Base-by-base conservation (phyloP, 1,284 basidiomycete species). In the Hemileccinum hortonii region DNA sequence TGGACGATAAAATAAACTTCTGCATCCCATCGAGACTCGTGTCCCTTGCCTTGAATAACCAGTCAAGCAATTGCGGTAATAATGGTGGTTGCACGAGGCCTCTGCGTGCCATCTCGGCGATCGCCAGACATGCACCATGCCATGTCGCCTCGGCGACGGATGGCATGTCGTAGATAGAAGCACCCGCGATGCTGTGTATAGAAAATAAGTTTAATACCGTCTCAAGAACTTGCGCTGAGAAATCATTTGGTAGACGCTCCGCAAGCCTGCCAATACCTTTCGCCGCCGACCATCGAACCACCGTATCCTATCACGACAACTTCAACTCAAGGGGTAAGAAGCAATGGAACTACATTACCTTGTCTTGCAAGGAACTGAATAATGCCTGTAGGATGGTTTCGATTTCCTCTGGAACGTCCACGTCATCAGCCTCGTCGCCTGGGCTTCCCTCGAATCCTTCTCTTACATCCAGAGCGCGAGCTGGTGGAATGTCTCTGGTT, bases 111-210 rank as follows among this genome's bases (percentile, higher is more conserved):
- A 97, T 82, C 73, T 99, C 96, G 6, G 96, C 96, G 49, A 93
- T 86, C 11, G 92, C 92, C 35, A 99, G 79, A 62, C 89, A 94
- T 4, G 93, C 90, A 7, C 97, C 97, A 69, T 99, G 96, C 94
- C 96, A 98, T 30, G 91, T 90, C 53, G 80, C 78, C 70, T 99
- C 95, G 53, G 83, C 86, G 49, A 84, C 74, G 12, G 89, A 80
- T 33, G 89, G 83, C 57, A 92, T 79, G 57, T 92, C 87, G 57
- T 87, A 80, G 49, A 90, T 62, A 58, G 76, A 76, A 38, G 84
- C 81, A 18, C 78, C 78, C 42, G 78, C 75, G 22, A 81, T 67
- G 46, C 82, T 81, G 61, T 90, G 82, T 52, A 94, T 78, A 46
- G 76, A 80, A 79, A 80, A 96, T 55, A 77, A 71, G 5, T 77